phyloP scores from a whole-genome alignment of 2,329 filamentous ascomycete species.

The Acrocalymma vagum region DNA sequence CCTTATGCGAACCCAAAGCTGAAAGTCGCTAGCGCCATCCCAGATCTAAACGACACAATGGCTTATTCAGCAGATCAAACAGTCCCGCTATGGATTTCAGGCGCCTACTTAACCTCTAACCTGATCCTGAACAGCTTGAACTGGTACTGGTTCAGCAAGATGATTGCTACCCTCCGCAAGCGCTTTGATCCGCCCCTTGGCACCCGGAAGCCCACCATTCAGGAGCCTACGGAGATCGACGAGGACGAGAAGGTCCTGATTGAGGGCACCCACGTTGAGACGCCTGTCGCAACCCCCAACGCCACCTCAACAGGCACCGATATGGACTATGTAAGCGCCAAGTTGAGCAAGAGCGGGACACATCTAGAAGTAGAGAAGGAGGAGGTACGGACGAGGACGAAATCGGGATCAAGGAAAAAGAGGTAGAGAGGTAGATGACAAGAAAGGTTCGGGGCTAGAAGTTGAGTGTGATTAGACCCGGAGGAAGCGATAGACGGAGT shows the following conservation, averaged over 20 bases:
- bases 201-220: conserved; percentile 41
- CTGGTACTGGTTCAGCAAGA: conserved; percentile 87
- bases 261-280: conserved; percentile 42
- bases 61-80: conserved; percentile 52
- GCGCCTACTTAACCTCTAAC: conserved; percentile 74
- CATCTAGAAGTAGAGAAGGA: conserved; percentile 37
- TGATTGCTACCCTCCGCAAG: conserved; percentile 81
- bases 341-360: conserved; percentile 26
- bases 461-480: too few relatives aligned
- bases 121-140: conserved; percentile 78
- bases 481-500: too few relatives aligned
- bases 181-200: conserved; percentile 71
- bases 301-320: too few relatives aligned
- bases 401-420: too few relatives aligned
- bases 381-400: conserved; percentile 34
- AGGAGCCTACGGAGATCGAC: conserved; percentile 18
- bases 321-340: too few relatives aligned
- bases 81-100: conserved; percentile 75
- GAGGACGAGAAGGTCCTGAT: conserved; percentile 41
- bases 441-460: too few relatives aligned
- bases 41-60: conserved; percentile 45
- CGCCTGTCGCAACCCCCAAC: conserved; percentile 34
- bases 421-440: too few relatives aligned
- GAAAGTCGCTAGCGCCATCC: conserved; percentile 32
- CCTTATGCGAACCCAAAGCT: conserved; percentile 36